phyloP scores from a whole-genome alignment of 805 yeast species.

The Ogataea ramenticola region DNA sequence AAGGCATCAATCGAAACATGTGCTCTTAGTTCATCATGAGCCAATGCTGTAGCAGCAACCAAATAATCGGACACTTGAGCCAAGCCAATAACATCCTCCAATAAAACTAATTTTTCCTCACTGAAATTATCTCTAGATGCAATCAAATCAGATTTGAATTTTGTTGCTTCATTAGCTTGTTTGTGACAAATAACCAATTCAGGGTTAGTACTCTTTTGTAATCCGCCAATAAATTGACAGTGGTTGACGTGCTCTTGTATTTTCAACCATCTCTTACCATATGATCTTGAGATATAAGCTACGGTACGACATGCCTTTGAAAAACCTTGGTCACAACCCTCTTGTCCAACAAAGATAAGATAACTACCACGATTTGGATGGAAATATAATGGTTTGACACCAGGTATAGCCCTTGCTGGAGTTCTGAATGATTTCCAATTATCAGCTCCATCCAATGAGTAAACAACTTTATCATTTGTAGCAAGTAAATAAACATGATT shows the following conservation, averaged over 20 bases:
- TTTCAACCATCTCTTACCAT: conserved; percentile 56
- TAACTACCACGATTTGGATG: conserved; percentile 53
- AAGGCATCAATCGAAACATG: conserved; percentile 69
- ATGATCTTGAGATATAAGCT: conserved; percentile 57
- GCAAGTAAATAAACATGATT: conserved; percentile 51
- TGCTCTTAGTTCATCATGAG: conserved; percentile 48
- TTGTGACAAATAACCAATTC: conserved; percentile 58
- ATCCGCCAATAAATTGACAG: conserved; percentile 60
- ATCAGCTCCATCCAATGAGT: conserved; percentile 62
- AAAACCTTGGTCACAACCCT: conserved; percentile 43
- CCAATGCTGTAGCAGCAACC: conserved; percentile 56
- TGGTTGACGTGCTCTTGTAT: conserved; percentile 46
- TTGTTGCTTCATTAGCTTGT: conserved; percentile 28
- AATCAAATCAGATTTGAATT: conserved; percentile 26
- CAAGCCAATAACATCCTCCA: conserved; percentile 58
- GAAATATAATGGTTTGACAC: conserved; percentile 45
- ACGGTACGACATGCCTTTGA: conserved; percentile 44
- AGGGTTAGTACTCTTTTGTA: conserved; percentile 34
- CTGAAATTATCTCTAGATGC: conserved; percentile 47
- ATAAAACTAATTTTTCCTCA: conserved; percentile 28
- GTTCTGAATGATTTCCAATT: conserved; percentile 45
- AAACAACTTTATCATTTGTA: conserved; percentile 39
- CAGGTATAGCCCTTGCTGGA: conserved; percentile 44
- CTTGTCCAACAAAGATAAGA: conserved; percentile 63
- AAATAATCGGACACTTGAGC: conserved; percentile 63